phyloP scores from a whole-genome alignment of 106 monocot genomes.

The Iris macrosiphon region DNA sequence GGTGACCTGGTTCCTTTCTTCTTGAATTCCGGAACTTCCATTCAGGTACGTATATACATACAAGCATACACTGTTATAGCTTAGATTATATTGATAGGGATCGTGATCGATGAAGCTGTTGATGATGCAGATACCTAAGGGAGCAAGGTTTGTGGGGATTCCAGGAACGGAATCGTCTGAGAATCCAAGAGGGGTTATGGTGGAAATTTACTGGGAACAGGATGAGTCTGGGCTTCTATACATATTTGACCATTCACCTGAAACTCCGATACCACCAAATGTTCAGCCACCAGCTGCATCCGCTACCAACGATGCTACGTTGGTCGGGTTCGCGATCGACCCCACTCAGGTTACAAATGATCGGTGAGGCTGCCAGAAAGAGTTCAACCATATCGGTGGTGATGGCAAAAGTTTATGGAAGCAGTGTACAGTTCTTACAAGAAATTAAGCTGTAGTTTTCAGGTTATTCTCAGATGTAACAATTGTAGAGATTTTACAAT shows the following conservation, averaged over 20 bases:
- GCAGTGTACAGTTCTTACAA: too few relatives aligned
- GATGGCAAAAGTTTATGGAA: too few relatives aligned
- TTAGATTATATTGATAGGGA: too few relatives aligned
- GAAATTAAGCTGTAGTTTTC: too few relatives aligned
- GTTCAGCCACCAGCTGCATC: constrained; percentile 20
- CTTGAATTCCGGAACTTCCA: constrained; percentile 62
- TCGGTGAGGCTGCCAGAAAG: too few relatives aligned
- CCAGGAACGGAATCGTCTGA: constrained; percentile 70
- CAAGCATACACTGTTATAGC: too few relatives aligned
- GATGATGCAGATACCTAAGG: constrained; percentile 67
- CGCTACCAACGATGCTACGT: constrained; percentile 4
- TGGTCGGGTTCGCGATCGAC: constrained; percentile 52
- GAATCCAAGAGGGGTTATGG: constrained; percentile 78
- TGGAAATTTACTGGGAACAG: constrained; percentile 88
- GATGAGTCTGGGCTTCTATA: constrained; percentile 74
- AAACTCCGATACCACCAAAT: constrained; percentile 45
- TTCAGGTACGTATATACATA: too few relatives aligned
- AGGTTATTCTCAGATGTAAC: too few relatives aligned
- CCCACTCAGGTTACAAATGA: constrained; percentile 28
- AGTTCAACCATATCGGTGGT: too few relatives aligned
- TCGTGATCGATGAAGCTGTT: not conserved
- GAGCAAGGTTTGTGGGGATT: constrained; percentile 78
- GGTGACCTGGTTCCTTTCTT: constrained; percentile 53
- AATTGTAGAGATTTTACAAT: too few relatives aligned
- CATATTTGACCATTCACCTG: constrained; percentile 72